phyloP scores from a whole-genome alignment of 164 flowering plant genomes.

The Malania oleifera region DNA sequence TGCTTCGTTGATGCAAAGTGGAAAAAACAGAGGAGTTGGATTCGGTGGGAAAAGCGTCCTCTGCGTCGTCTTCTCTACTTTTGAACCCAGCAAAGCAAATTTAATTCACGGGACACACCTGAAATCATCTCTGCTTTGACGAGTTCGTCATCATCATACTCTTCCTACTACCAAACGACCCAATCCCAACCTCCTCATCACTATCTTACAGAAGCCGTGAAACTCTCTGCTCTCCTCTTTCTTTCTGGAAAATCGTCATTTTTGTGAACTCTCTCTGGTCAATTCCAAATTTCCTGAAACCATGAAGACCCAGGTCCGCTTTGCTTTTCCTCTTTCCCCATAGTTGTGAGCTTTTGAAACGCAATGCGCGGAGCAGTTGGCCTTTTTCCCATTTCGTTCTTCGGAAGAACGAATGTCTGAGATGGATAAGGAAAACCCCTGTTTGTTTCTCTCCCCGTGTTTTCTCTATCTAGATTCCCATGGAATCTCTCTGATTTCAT shows the following conservation, averaged over 20 bases:
- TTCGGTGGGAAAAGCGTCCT: too few species aligned
- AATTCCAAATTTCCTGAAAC: constrained; percentile 2
- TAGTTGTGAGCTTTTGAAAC: background rate
- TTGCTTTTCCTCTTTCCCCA: background rate
- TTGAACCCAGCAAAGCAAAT: constrained; percentile 43
- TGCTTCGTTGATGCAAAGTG: background rate
- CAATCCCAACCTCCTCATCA: constrained; percentile 13
- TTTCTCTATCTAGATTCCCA: background rate
- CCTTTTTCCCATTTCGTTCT: background rate
- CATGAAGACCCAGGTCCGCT: constrained; percentile 10
- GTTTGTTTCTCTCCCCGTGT: background rate
- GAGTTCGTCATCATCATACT: constrained; percentile 23
- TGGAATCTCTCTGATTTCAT: constrained; percentile 4
- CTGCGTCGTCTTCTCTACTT: constrained; percentile 19
- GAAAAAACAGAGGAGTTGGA: too few species aligned
- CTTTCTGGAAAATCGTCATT: constrained; percentile 9
- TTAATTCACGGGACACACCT: constrained; percentile 73
- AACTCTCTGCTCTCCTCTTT: constrained; percentile 9
- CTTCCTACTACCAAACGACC: constrained; percentile 18
- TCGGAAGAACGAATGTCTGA: background rate
- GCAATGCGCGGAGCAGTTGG: background rate
- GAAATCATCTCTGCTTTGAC: constrained; percentile 35
- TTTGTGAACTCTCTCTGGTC: constrained; percentile 8
- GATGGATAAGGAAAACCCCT: background rate
- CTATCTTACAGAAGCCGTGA: constrained; percentile 15